Conservation (phyloP, 148 eudicot species). For the Silene latifolia region DNA sequence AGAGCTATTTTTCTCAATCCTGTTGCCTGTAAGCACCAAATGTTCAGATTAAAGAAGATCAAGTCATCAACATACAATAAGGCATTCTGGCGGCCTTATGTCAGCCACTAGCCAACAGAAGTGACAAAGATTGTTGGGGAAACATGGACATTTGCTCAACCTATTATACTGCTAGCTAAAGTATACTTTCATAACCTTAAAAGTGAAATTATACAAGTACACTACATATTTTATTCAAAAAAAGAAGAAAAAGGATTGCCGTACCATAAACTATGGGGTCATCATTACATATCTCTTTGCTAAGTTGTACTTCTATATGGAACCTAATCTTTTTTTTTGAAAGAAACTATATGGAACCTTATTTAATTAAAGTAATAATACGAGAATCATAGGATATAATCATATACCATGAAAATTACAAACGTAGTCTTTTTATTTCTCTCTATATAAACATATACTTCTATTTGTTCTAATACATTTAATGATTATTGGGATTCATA, state of each 20-base stretch:
- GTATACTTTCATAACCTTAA: neutral
- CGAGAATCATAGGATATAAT: neutral
- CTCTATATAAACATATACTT: conserved; percentile 1
- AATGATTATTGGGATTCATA: neutral
- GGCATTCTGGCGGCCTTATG: neutral
- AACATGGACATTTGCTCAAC: neutral
- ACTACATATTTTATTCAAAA: neutral
- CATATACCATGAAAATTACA: conserved; percentile 1
- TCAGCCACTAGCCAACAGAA: neutral
- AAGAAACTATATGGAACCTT: neutral
- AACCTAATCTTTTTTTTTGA: neutral
- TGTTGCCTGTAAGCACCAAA: neutral
- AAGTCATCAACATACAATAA: neutral
- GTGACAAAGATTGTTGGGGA: neutral
- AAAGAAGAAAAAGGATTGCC: neutral
- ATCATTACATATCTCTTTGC: neutral
- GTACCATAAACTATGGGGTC: neutral
- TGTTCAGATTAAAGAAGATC: neutral
- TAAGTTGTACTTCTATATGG: neutral
- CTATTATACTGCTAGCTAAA: neutral
- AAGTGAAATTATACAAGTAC: neutral
- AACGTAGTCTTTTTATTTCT: neutral
- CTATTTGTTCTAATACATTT: neutral
- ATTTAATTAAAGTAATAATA: neutral
- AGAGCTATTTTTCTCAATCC: conserved; percentile 1